Evolutionary conservation across 805 yeast species (phyloP).

Genomic region (Priceomyces fermenticarens): DNA sequence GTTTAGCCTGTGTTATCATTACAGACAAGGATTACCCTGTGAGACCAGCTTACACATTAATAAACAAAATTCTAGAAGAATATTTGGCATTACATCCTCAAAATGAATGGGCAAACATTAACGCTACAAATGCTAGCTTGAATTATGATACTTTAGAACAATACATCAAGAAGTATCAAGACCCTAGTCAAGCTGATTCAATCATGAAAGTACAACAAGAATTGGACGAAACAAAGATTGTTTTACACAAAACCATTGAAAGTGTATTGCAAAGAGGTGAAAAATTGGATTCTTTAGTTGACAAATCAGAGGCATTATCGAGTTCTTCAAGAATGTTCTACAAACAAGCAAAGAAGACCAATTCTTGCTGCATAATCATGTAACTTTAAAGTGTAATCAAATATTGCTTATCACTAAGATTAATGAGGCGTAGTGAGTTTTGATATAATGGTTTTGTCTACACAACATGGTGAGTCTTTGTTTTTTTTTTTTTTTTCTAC

Average conservation of each 20-base stretch:
- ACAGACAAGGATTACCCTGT: constrained; percentile 96
- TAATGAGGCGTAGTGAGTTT: too few relatives aligned
- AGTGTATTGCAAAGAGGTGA: constrained; percentile 94
- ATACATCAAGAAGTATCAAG: constrained; percentile 84
- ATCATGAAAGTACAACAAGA: constrained; percentile 97
- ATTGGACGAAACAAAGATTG: constrained; percentile 95
- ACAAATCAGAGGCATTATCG: constrained; percentile 90
- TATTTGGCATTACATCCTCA: constrained; percentile 80
- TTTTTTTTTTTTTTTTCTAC: too few relatives aligned
- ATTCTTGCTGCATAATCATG: constrained; percentile 81
- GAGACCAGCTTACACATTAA: constrained; percentile 90
- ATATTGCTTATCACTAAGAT: too few relatives aligned
- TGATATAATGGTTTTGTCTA: too few relatives aligned
- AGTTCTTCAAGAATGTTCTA: constrained; percentile 89
- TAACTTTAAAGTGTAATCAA: constrained; percentile 21
- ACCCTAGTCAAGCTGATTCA: constrained; percentile 95
- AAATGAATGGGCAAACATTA: constrained; percentile 56
- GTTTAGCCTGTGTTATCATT: constrained; percentile 85
- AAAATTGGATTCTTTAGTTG: constrained; percentile 88
- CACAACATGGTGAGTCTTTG: too few relatives aligned
- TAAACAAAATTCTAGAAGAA: constrained; percentile 89
- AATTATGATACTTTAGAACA: constrained; percentile 60
- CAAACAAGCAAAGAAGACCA: constrained; percentile 90
- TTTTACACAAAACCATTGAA: constrained; percentile 92
- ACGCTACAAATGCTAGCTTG: constrained; percentile 45